Percentiles rank a stretch among this genome's conserved stretches.
Conservation (phyloP, 2,329 filamentous ascomycete genomes). For the Exutisphaerella laricina region DNA sequence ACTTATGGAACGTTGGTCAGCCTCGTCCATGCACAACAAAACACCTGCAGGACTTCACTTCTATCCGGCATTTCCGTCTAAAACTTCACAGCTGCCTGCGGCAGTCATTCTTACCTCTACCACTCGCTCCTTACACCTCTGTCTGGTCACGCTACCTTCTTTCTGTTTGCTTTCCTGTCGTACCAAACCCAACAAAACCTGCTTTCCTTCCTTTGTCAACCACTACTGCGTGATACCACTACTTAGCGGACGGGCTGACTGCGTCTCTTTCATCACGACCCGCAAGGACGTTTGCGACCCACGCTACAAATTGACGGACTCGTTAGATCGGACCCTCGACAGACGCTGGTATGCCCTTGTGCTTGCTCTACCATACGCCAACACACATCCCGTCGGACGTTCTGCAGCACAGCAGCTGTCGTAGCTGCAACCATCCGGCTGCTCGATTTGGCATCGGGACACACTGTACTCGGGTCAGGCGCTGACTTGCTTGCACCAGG, state of each 20-base stretch:
- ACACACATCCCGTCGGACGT: conserved; percentile 3
- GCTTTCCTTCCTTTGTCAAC: conserved; percentile 4
- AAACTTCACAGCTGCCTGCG: too few species aligned
- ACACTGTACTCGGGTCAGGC: neutral
- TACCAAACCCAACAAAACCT: conserved; percentile 1
- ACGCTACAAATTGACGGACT: neutral
- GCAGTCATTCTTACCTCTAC: too few species aligned
- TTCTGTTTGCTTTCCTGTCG: neutral
- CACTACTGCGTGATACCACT: conserved; percentile 4
- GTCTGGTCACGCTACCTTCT: neutral
- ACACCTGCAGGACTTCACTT: neutral
- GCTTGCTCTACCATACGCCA: neutral
- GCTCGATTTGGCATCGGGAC: neutral
- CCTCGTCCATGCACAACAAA: conserved; percentile 3
- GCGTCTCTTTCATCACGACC: conserved; percentile 7
- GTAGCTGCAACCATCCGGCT: conserved; percentile 9
- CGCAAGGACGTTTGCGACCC: conserved; percentile 11
- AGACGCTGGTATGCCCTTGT: conserved; percentile 4
- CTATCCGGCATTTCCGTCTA: neutral
- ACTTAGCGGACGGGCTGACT: neutral
- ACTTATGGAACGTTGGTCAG: conserved; percentile 1
- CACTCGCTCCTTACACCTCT: too few species aligned
- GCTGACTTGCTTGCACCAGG: conserved; percentile 3
- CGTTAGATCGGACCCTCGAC: conserved; percentile 2
- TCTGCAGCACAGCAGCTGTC: conserved; percentile 8